These are phyloP conservation scores for Thielaviopsis populi DNA, from an alignment of 2,329 filamentous ascomycete genomes.

Conservation along the genomic window DNA sequence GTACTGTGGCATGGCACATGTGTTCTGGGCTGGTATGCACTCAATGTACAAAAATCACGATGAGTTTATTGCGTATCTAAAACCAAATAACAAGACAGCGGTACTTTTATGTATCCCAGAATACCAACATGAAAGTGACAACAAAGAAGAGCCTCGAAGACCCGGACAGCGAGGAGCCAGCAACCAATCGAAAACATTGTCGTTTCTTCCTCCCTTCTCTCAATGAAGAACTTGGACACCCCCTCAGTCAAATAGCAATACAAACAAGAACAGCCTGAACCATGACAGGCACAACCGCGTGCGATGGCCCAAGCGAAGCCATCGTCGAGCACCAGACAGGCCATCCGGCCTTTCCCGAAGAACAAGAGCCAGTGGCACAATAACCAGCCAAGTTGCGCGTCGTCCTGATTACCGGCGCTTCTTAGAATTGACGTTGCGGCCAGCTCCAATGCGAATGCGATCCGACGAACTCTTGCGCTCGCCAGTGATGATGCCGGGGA, in stretches of 20 bases:
- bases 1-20: too few relatives aligned
- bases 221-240: not conserved
- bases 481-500: conserved; percentile 73
- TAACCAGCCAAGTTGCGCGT: not conserved
- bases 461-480: conserved; percentile 50
- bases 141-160: not conserved
- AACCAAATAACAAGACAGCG: not conserved
- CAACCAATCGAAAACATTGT: not conserved
- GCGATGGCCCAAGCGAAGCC: not conserved
- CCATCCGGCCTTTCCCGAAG: not conserved
- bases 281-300: not conserved
- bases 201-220: not conserved
- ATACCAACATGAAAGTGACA: conserved; percentile 5
- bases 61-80: not conserved
- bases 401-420: conserved; percentile 11
- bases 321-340: not conserved
- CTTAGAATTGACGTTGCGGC: conserved; percentile 64
- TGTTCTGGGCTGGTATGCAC: not conserved
- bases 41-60: not conserved
- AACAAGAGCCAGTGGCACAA: not conserved
- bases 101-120: conserved; percentile 15
- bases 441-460: conserved; percentile 67
- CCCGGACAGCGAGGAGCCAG: not conserved
- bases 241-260: not conserved
- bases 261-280: not conserved